phyloP scores from a whole-genome alignment of 192 early-diverging fungal genomes.

The Gigaspora rosea region DNA sequence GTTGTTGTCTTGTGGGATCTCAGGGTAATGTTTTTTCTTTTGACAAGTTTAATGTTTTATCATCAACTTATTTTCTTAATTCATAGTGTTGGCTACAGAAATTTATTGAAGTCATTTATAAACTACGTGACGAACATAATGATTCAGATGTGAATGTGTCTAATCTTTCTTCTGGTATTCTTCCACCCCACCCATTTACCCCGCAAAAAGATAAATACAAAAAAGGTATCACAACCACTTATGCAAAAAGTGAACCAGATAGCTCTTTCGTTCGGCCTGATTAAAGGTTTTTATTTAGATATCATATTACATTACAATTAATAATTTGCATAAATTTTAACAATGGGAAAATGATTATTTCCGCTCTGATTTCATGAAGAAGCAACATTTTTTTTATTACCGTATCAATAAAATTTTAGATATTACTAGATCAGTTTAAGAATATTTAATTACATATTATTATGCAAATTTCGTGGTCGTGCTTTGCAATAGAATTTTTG shows the following conservation, averaged over 20 bases:
- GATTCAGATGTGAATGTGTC: background rate
- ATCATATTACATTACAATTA: too few relatives aligned
- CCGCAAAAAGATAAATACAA: conserved; percentile 22
- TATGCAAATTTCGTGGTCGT: too few relatives aligned
- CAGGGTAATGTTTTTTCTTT: conserved; percentile 1
- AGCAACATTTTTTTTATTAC: background rate
- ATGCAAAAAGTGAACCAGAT: conserved; percentile 22
- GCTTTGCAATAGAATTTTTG: too few relatives aligned
- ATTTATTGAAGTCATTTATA: background rate
- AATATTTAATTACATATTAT: too few relatives aligned
- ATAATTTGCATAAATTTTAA: too few relatives aligned
- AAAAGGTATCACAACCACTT: conserved; percentile 17
- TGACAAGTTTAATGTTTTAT: background rate
- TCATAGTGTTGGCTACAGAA: conserved; percentile 13
- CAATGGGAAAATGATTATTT: background rate
- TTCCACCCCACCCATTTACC: conserved; percentile 26
- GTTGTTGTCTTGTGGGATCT: conserved; percentile 28
- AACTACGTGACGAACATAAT: conserved; percentile 21
- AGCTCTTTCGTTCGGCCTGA: conserved; percentile 17
- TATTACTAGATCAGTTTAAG: too few relatives aligned
- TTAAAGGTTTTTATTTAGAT: background rate
- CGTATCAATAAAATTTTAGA: too few relatives aligned
- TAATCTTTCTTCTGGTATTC: conserved; percentile 16
- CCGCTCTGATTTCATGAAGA: background rate
- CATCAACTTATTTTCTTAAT: background rate